Evolutionary conservation across 2,329 filamentous ascomycete genomes (phyloP), one percentile per base, ranked within the genome.

Genomic region (Pseudocercospora macadamiae): DNA sequence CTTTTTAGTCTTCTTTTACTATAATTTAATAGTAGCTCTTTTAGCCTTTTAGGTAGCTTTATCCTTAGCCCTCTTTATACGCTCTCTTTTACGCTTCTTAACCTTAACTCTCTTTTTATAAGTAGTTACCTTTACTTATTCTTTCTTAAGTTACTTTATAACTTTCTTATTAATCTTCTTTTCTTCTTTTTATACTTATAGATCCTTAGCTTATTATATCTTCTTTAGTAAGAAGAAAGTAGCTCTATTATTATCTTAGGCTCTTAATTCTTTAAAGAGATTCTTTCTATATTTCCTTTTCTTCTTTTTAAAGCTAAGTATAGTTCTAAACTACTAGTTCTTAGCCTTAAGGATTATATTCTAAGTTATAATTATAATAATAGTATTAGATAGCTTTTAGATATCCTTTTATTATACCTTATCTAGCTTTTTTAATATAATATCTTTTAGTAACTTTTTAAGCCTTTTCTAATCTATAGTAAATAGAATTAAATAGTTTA

Each of bases 161-260:
- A 19, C 36, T 19, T 42, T n/a, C 18, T 16, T 8, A 18, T 42
- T 16, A n/a, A 42, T 8, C 8, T 42, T 42, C 14, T 42, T 18
- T 18, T 42, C 8, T 19, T 42, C 12, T 18, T 18, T 42, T 9
- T 8, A 4, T 16, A 16, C 36, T 42, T 42, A 42, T n/a, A 42
- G n/a, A 42, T 10, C 18, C 14, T 16, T 14, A 42, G 36, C 36
- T 18, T 42, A 42, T 4, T 42, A n/a, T n/a, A 42, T 42, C 36
- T 42, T 42, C 36, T 42, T 16, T 42, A 42, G 36, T 42, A 42
- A 42, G 36, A 48, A 48, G 44, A 48, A 48, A 23, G 14, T 48
- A 48, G 44, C 18, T 6, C 19, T 26, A 47, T 48, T 48, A 30
- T 25, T 48, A n/a, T 25, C 18, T 9, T 21, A 23, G 10, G 18